Conservation (phyloP, 257 asterid species). For the Primulina huaijiensis region DNA sequence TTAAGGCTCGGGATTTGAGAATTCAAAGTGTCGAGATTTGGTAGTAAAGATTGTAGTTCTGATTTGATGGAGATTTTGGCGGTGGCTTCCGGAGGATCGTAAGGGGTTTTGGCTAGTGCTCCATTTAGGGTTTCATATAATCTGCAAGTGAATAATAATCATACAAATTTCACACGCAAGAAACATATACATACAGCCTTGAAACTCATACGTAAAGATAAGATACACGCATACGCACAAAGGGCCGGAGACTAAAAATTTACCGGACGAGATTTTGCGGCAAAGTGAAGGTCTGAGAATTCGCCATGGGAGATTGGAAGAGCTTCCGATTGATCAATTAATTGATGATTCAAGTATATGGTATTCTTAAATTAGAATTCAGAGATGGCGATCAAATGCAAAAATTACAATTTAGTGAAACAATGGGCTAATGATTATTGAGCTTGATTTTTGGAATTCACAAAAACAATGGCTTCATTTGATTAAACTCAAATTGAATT, state of each 20-base stretch:
- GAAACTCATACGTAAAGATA: neutral
- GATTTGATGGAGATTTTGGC: conserved; percentile 61
- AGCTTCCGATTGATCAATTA: no score
- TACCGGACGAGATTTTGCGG: conserved; percentile 42
- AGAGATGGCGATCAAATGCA: no score
- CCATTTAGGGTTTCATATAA: conserved; percentile 45
- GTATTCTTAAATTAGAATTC: no score
- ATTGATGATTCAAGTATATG: no score
- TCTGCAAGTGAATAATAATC: conserved; percentile 35
- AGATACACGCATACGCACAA: neutral
- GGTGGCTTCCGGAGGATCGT: conserved; percentile 57
- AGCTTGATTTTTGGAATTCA: no score
- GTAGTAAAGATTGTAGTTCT: conserved; percentile 52
- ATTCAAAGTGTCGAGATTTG: conserved; percentile 12
- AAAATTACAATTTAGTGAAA: no score
- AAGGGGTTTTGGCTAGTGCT: conserved; percentile 42
- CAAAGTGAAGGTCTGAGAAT: conserved; percentile 35
- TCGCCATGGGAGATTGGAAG: conserved; percentile 36
- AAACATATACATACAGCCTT: neutral
- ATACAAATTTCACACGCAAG: neutral
- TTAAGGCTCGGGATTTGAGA: conserved; percentile 29
- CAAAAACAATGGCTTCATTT: no score
- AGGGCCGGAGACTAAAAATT: conserved; percentile 8
- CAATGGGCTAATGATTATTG: no score
- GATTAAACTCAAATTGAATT: no score